These are phyloP conservation scores for Ophiocordyceps camponoti-leonardi DNA, from an alignment of 2,329 filamentous ascomycete species.

Conservation along the genomic window DNA sequence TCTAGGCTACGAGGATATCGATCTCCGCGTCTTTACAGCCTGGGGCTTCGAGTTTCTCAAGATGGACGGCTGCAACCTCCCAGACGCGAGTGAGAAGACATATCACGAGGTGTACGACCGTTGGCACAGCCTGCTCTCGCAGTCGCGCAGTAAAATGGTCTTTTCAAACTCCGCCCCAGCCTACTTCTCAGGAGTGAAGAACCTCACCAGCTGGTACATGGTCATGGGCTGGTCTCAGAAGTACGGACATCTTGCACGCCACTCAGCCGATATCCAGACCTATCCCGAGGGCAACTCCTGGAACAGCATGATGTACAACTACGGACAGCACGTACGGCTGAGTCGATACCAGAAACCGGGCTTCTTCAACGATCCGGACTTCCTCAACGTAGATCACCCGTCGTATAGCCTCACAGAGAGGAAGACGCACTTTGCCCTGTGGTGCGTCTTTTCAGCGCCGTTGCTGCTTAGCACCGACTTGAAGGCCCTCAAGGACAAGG, in stretches of 20 bases:
- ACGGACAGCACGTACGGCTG: slow-evolving; percentile 22
- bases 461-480: slow-evolving; percentile 21
- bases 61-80: slow-evolving; percentile 23
- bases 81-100: slow-evolving; percentile 5
- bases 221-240: slow-evolving; percentile 25
- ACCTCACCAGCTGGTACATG: slow-evolving; percentile 24
- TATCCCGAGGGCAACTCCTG: slow-evolving; percentile 24
- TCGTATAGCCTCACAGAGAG: slow-evolving; percentile 16
- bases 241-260: slow-evolving; percentile 24
- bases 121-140: slow-evolving; percentile 23
- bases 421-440: slow-evolving; percentile 18
- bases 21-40: slow-evolving; percentile 19
- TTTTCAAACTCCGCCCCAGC: slow-evolving; percentile 28
- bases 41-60: slow-evolving; percentile 22
- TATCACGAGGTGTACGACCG: slow-evolving; percentile 17
- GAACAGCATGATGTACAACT: slow-evolving; percentile 30
- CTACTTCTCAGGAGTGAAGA: slow-evolving; percentile 18
- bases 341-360: slow-evolving; percentile 19
- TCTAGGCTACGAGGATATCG: slow-evolving; percentile 20
- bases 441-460: slow-evolving; percentile 17
- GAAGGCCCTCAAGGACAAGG: slow-evolving; percentile 14
- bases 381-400: slow-evolving; percentile 17
- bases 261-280: slow-evolving; percentile 23
- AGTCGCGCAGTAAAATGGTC: slow-evolving; percentile 17
- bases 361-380: slow-evolving; percentile 21